phyloP scores from a whole-genome alignment of 345 rosid species.

The Citrus trifoliata region DNA sequence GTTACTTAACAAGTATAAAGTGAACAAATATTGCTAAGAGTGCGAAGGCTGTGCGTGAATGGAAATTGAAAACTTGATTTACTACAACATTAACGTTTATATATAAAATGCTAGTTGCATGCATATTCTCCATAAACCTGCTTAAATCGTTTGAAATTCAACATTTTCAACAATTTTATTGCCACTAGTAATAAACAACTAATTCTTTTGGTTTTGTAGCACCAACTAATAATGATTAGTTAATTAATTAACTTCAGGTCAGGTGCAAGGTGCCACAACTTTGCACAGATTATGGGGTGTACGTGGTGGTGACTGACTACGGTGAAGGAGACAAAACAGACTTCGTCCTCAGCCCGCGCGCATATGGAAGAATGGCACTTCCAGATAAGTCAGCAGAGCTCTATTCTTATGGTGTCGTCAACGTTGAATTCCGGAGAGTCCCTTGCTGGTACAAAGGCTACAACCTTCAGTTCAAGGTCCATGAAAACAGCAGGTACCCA shows the following conservation, averaged over 20 bases:
- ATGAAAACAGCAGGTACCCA: constrained; percentile 62
- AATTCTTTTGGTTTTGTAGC: not conserved
- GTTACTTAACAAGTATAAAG: not conserved
- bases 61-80: not conserved
- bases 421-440: constrained; percentile 62
- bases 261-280: constrained; percentile 62
- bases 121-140: not conserved
- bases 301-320: constrained; percentile 74
- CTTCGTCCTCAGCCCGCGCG: constrained; percentile 72
- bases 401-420: constrained; percentile 70
- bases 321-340: constrained; percentile 82
- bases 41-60: not conserved
- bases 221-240: not conserved
- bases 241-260: constrained; percentile 37
- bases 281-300: constrained; percentile 62
- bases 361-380: constrained; percentile 54
- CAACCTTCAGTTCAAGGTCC: constrained; percentile 56
- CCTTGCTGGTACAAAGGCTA: constrained; percentile 52
- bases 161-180: not conserved
- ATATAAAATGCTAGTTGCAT: not conserved
- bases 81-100: not conserved
- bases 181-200: not conserved
- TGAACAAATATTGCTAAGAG: not conserved
- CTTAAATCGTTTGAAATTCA: not conserved
- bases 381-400: constrained; percentile 37